phyloP scores from a whole-genome alignment of 371 early-diverging fungal species.

The Mucor lusitanicus region DNA sequence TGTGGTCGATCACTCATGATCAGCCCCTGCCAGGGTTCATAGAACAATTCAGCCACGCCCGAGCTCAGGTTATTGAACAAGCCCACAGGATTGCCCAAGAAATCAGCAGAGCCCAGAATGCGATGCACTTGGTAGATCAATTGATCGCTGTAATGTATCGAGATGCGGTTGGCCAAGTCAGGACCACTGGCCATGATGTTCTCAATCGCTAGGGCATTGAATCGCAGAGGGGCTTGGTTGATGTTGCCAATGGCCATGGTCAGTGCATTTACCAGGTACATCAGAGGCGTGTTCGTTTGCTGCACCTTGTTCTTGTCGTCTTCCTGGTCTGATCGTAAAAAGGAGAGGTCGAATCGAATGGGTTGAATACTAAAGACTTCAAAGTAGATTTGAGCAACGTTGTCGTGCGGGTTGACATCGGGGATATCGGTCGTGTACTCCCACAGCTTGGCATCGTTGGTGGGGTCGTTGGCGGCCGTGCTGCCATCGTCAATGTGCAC shows the following conservation, averaged over 20 bases:
- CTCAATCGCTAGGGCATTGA: conserved; percentile 91
- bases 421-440: conserved; percentile 69
- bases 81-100: conserved; percentile 98
- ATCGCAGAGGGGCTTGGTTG: conserved; percentile 86
- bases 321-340: conserved; percentile 82
- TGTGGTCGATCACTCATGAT: conserved; percentile 94
- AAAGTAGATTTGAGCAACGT: conserved; percentile 84
- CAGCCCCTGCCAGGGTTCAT: conserved; percentile 97
- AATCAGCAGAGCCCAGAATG: conserved; percentile 95
- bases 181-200: conserved; percentile 83
- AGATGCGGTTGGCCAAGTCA: conserved; percentile 78
- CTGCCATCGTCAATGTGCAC: conserved; percentile 68
- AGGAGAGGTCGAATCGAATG: conserved; percentile 91
- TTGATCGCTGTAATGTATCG: conserved; percentile 88
- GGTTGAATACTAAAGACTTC: conserved; percentile 95
- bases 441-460: conserved; percentile 32
- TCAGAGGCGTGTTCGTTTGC: neutral
- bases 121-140: conserved; percentile 89
- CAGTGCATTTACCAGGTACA: conserved; percentile 80
- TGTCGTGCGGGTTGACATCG: conserved; percentile 67
- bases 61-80: conserved; percentile 93
- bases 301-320: conserved; percentile 41
- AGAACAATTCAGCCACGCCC: conserved; percentile 95
- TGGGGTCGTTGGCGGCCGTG: neutral
- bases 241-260: conserved; percentile 97